Conservation (phyloP, 1,284 basidiomycete genomes). For the Puccinia novopanici region DNA sequence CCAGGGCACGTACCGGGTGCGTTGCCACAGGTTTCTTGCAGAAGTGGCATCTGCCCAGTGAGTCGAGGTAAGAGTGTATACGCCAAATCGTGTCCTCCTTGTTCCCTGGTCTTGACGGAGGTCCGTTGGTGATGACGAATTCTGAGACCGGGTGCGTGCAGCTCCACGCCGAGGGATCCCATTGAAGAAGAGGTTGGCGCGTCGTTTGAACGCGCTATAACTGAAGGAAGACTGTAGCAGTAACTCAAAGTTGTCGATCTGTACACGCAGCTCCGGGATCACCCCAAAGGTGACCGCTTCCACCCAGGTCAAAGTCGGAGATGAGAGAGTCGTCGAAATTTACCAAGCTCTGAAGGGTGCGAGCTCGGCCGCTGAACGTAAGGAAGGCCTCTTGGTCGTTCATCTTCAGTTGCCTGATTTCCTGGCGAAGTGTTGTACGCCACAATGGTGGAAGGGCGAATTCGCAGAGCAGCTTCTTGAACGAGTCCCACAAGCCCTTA, state of each 20-base stretch:
- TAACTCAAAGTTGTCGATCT: background rate
- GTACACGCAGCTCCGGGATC: background rate
- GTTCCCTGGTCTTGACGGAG: background rate
- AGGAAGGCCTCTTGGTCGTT: background rate
- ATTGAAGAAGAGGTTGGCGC: background rate
- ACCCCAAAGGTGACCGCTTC: background rate
- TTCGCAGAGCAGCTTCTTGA: background rate
- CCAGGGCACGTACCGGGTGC: background rate
- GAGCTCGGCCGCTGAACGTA: background rate
- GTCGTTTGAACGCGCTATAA: background rate
- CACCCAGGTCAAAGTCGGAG: background rate
- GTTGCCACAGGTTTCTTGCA: constrained; percentile 18
- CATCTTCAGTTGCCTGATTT: background rate
- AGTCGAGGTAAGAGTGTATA: background rate
- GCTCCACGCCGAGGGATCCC: background rate
- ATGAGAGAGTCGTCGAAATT: background rate
- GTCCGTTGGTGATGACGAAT: background rate
- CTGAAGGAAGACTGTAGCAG: background rate
- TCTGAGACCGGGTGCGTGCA: background rate
- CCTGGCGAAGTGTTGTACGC: background rate
- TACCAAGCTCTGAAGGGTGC: background rate
- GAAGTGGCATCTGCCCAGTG: constrained; percentile 8
- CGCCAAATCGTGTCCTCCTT: background rate
- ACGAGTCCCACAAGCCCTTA: background rate
- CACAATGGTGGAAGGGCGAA: background rate